These are phyloP conservation scores for Dryas drummondii DNA, from an alignment of 306 rosid species.

Conservation along the genomic window DNA sequence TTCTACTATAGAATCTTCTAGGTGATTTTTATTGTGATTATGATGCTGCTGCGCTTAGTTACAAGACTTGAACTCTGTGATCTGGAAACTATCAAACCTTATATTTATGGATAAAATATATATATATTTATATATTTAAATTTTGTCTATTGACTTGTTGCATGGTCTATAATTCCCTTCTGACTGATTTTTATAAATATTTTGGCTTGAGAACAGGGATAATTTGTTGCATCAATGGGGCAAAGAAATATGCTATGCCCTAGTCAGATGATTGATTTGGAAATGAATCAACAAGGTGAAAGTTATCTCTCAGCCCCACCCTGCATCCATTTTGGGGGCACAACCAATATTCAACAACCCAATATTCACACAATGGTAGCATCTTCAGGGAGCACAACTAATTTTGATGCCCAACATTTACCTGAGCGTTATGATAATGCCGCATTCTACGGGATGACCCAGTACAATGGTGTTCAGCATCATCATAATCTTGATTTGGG, in stretches of 20 bases:
- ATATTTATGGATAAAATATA: background rate
- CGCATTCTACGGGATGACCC: conserved; percentile 61
- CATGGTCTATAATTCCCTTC: conserved; percentile 6
- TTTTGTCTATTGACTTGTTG: background rate
- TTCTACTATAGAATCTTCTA: background rate
- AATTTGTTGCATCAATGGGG: conserved; percentile 46
- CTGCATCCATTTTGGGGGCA: conserved; percentile 45
- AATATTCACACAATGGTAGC: conserved; percentile 49
- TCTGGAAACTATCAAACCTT: background rate
- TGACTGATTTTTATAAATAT: conserved; percentile 24
- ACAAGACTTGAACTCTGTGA: background rate
- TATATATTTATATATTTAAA: background rate
- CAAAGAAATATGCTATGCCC: conserved; percentile 42
- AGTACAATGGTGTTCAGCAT: conserved; percentile 52
- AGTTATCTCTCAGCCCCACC: conserved; percentile 65
- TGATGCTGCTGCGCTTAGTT: background rate
- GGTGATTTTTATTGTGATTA: background rate
- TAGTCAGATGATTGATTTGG: conserved; percentile 59
- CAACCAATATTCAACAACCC: conserved; percentile 52
- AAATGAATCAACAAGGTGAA: conserved; percentile 68
- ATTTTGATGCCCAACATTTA: conserved; percentile 52
- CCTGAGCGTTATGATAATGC: conserved; percentile 66
- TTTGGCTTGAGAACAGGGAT: conserved; percentile 38
- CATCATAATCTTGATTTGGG: conserved; percentile 65
- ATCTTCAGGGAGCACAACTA: conserved; percentile 60